Evolutionary conservation across 352 stramenopile genomes (phyloP), one percentile per base, ranked within the genome.

Genomic region (Phytophthora citrophthora): DNA sequence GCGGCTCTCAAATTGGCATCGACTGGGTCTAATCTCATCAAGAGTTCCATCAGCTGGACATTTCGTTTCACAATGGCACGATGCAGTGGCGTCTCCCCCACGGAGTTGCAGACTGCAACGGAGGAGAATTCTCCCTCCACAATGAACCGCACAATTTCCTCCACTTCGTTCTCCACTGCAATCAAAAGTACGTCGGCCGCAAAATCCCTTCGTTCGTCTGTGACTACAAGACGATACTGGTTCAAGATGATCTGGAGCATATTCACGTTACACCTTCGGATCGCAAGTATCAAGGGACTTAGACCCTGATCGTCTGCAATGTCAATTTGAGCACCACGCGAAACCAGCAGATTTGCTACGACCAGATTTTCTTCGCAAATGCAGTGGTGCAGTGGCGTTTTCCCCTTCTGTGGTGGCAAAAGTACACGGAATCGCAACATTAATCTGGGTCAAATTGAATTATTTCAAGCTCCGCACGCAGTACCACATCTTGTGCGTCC

Each of bases 231-330:
- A 31, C 57, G 51, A 47, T 72, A 54, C 18, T 72, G 56, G 44
- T 72, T 76, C 27, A 76, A 44, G 29, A 74, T 40, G 18, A 70
- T 57, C 45, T 66, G 54, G 20, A 74, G 24, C 39, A 74, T 54
- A 23, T 67, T 69, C 12, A 43, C 16, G 16, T 7, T 49, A 38
- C 16, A 27, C 18, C 26, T 49, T 34, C 47, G 58, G 1, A 68
- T 31, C 26, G 24, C 49, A 9, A 67, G 66, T 7, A 12, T 53
- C 43, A 70, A 43, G 10, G 60, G 61, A 11, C 61, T 54, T 6
- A 48, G 29, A 5, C 54, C 44, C 3, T 51, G 18, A 0, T 11
- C 16, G 29, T 70, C 54, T 39, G 31, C n/a, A 5, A 65, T 16
- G 32, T 70, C 60, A 16, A 74, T 64, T 11, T 61, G 43, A 2